phyloP scores from a whole-genome alignment of 331 rosid species.

The Telfairia occidentalis region DNA sequence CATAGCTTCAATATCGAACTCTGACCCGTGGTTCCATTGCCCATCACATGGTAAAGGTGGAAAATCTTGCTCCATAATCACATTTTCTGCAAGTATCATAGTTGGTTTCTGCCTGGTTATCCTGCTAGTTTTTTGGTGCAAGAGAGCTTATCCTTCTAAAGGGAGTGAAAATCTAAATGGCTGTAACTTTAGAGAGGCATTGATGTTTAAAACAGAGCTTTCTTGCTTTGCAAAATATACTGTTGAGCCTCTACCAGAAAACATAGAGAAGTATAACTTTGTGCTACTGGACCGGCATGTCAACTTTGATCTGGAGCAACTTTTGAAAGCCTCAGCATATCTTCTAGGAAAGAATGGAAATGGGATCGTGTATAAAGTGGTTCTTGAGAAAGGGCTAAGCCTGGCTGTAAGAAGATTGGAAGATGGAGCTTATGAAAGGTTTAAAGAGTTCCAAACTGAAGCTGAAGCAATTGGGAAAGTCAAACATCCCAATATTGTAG shows the following conservation, averaged over 20 bases:
- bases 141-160: constrained; percentile 28
- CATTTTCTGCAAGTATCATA: constrained; percentile 59
- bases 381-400: constrained; percentile 71
- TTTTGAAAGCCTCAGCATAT: constrained; percentile 90
- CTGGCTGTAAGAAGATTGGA: constrained; percentile 89
- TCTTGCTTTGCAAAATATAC: constrained; percentile 59
- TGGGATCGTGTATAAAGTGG: constrained; percentile 91
- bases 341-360: constrained; percentile 87
- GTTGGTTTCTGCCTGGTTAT: constrained; percentile 75
- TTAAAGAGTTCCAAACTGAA: constrained; percentile 87
- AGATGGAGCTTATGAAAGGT: constrained; percentile 91
- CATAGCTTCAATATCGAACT: constrained; percentile 10
- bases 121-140: constrained; percentile 43
- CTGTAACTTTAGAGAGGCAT: constrained; percentile 28
- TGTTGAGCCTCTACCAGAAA: constrained; percentile 50
- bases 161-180: not conserved
- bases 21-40: constrained; percentile 18
- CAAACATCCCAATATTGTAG: constrained; percentile 73
- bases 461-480: constrained; percentile 91
- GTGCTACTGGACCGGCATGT: constrained; percentile 63
- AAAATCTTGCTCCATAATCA: constrained; percentile 34
- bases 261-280: constrained; percentile 71
- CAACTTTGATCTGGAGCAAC: constrained; percentile 79
- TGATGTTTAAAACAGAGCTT: constrained; percentile 47
- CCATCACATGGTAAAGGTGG: constrained; percentile 10